Evolutionary conservation across 2,329 filamentous ascomycete species (phyloP).

Genomic region (Fusarium longipes): DNA sequence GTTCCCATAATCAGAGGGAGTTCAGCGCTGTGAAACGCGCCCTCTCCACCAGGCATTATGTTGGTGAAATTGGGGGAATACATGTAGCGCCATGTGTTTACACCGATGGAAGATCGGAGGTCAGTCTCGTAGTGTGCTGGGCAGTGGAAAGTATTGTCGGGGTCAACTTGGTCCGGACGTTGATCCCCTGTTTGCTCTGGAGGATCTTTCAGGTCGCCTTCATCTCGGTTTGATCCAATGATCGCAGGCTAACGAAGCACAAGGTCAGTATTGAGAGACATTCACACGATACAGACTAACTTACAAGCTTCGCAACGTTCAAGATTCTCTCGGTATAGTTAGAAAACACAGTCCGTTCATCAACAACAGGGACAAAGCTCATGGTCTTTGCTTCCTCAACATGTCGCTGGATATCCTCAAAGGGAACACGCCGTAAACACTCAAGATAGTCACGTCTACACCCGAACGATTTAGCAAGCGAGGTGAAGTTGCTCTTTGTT

Average conservation of each 20-base stretch:
- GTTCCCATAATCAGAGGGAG: constrained; percentile 14
- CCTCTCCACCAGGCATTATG: constrained; percentile 9
- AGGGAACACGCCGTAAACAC: neutral
- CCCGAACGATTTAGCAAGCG: neutral
- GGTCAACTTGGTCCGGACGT: neutral
- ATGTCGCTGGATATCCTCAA: constrained; percentile 1
- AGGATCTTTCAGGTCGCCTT: neutral
- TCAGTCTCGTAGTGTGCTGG: constrained; percentile 8
- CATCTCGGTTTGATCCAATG: constrained; percentile 8
- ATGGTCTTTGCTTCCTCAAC: constrained; percentile 2
- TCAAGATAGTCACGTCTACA: constrained; percentile 1
- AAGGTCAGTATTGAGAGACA: neutral
- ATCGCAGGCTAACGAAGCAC: neutral
- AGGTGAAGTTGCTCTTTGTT: neutral
- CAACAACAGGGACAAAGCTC: constrained; percentile 4
- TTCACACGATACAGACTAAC: neutral
- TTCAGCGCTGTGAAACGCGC: neutral
- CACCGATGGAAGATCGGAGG: neutral
- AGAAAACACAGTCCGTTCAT: constrained; percentile 5
- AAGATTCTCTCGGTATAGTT: neutral
- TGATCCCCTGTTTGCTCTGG: neutral
- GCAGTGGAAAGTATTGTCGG: neutral
- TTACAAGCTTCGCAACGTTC: neutral
- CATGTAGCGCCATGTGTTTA: constrained; percentile 15
- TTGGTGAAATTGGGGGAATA: constrained; percentile 21